Percentiles rank a stretch among this genome's conserved stretches.
phyloP scores from a whole-genome alignment of 1,284 basidiomycete species.

The Ceratobasidium theobromae region DNA sequence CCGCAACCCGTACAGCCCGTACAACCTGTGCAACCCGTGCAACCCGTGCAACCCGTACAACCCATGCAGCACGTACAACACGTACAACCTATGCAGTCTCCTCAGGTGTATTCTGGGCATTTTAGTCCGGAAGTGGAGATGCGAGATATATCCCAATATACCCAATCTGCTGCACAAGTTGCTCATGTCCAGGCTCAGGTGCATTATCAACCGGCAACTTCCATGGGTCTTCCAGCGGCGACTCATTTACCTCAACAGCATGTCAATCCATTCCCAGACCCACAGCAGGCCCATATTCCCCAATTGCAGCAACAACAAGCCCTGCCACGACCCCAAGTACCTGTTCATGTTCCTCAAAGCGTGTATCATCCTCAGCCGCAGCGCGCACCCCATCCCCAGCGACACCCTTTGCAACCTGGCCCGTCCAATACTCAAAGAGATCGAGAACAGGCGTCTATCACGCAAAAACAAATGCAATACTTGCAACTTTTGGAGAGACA shows the following conservation, averaged over 20 bases:
- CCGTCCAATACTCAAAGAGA: background rate
- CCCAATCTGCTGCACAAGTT: background rate
- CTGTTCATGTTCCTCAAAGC: background rate
- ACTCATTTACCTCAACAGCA: background rate
- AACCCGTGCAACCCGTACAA: too few relatives aligned
- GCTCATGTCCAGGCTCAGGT: background rate
- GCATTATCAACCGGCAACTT: background rate
- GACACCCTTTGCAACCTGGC: conserved; percentile 5
- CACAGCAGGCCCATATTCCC: background rate
- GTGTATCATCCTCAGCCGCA: too few relatives aligned
- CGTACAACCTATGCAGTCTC: too few relatives aligned
- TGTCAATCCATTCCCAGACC: background rate
- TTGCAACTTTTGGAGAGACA: background rate
- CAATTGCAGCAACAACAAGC: background rate
- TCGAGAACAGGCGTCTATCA: background rate
- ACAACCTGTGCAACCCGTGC: background rate
- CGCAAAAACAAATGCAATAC: conserved; percentile 13
- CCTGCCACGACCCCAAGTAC: too few relatives aligned
- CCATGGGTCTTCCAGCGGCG: background rate
- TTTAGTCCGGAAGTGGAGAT: conserved; percentile 5
- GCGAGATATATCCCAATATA: background rate
- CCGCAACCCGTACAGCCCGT: background rate
- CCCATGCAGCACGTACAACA: too few relatives aligned
- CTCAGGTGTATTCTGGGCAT: too few relatives aligned
- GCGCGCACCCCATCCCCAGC: background rate